Evolutionary conservation across 1,139 yeast genomes (phyloP).

Genomic region (Diutina pseudorugosa): DNA sequence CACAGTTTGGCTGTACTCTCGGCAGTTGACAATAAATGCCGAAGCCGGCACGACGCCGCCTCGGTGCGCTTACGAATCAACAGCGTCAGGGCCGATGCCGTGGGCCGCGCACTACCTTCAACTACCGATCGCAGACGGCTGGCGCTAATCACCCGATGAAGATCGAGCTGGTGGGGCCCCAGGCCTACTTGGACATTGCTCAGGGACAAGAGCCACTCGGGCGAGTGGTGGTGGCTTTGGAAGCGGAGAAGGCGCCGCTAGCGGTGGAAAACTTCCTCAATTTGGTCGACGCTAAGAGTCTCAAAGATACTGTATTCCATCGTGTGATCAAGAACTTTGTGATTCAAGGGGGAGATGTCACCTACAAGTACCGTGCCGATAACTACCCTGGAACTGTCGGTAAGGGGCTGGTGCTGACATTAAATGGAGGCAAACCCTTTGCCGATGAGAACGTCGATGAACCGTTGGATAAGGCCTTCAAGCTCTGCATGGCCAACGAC

Average conservation of each 20-base stretch:
- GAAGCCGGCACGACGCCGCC: neutral
- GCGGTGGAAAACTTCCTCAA: slow-evolving; percentile 41
- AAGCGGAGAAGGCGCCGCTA: slow-evolving; percentile 42
- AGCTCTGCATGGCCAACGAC: slow-evolving; percentile 63
- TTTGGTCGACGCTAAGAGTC: slow-evolving; percentile 14
- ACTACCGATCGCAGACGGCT: too few species aligned
- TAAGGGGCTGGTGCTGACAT: slow-evolving; percentile 40
- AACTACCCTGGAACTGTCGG: slow-evolving; percentile 23
- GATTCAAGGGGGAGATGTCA: slow-evolving; percentile 66
- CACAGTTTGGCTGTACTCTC: neutral
- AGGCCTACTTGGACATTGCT: slow-evolving; percentile 46
- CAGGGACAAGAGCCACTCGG: slow-evolving; percentile 40
- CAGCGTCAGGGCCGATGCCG: too few species aligned
- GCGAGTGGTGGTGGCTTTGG: slow-evolving; percentile 53
- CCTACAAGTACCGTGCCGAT: slow-evolving; percentile 30
- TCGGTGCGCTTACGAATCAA: neutral
- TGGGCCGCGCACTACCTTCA: neutral
- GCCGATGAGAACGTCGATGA: slow-evolving; percentile 49
- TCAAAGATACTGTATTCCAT: slow-evolving; percentile 42
- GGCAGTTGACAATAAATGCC: neutral
- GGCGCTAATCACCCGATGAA: slow-evolving; percentile 14
- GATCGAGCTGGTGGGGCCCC: slow-evolving; percentile 19
- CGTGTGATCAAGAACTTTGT: slow-evolving; percentile 66
- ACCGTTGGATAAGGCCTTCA: slow-evolving; percentile 31
- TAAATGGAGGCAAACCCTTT: slow-evolving; percentile 26